Evolutionary conservation across 2,329 filamentous ascomycete species (phyloP).

Genomic region (Pezicula carpinea): DNA sequence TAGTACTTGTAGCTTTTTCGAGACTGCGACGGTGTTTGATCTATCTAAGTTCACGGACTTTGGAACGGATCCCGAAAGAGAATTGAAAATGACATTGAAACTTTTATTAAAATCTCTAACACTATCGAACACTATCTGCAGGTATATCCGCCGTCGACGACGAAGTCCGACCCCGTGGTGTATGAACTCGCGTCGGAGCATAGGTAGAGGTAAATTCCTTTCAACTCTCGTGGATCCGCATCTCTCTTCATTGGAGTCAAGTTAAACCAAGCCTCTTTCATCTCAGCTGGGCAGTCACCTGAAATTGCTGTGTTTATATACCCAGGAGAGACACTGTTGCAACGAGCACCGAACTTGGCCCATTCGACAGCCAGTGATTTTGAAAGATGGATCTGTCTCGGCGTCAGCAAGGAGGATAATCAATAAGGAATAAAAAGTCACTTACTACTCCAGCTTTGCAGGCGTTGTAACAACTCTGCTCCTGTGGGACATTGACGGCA

Average conservation of each 20-base stretch:
- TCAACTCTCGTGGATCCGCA: constrained; percentile 66
- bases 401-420: not conserved
- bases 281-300: constrained; percentile 67
- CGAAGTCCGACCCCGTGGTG: constrained; percentile 69
- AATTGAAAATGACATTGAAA: too few relatives aligned
- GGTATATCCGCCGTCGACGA: constrained; percentile 68
- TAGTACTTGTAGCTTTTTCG: too few relatives aligned
- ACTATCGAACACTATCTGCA: constrained; percentile 44
- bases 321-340: constrained; percentile 78
- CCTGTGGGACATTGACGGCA: constrained; percentile 79
- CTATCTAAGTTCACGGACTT: too few relatives aligned
- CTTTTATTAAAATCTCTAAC: not conserved
- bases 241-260: constrained; percentile 67
- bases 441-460: constrained; percentile 66
- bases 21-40: too few relatives aligned
- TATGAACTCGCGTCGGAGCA: constrained; percentile 64
- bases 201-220: constrained; percentile 68
- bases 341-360: constrained; percentile 67
- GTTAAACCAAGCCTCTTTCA: constrained; percentile 71
- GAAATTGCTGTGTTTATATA: constrained; percentile 81
- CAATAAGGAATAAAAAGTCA: not conserved
- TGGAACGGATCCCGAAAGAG: too few relatives aligned
- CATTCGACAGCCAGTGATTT: constrained; percentile 78
- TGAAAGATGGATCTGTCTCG: constrained; percentile 54
- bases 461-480: constrained; percentile 74